Evolutionary conservation across 768 basidiomycete genomes (phyloP).

Genomic region (Russula abietina): DNA sequence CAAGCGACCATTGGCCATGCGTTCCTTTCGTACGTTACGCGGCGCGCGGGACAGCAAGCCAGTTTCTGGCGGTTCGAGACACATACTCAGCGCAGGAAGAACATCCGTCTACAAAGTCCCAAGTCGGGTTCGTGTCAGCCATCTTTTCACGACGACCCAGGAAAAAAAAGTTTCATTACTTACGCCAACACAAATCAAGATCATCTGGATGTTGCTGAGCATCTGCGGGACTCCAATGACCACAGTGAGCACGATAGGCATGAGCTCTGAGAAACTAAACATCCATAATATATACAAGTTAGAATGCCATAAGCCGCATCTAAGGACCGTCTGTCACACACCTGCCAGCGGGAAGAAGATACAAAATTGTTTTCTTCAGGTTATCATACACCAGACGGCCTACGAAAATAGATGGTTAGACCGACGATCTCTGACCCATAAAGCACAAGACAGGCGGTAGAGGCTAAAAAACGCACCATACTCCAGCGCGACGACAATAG

Average conservation of each 20-base stretch:
- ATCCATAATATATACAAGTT: background rate
- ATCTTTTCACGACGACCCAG: background rate
- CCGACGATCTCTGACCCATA: background rate
- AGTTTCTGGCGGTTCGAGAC: constrained; percentile 55
- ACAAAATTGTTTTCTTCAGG: constrained; percentile 50
- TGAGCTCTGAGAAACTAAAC: constrained; percentile 51
- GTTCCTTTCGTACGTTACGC: constrained; percentile 49
- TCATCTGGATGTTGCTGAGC: constrained; percentile 40
- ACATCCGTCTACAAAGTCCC: constrained; percentile 43
- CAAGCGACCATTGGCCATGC: constrained; percentile 48
- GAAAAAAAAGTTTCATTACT: background rate
- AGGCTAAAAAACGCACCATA: constrained; percentile 38
- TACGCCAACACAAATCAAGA: constrained; percentile 45
- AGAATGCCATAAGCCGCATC: background rate
- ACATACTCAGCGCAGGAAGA: constrained; percentile 46
- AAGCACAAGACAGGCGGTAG: background rate
- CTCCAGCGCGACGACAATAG: constrained; percentile 57
- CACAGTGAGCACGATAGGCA: constrained; percentile 52
- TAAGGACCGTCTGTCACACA: constrained; percentile 25
- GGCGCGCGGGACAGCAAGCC: constrained; percentile 52
- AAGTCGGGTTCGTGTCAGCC: background rate
- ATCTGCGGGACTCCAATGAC: constrained; percentile 40
- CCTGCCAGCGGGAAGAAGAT: constrained; percentile 45
- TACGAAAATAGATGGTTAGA: background rate
- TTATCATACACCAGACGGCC: constrained; percentile 59